Base-by-base conservation (phyloP, 257 asterid genomes). In the Agastache rugosa region DNA sequence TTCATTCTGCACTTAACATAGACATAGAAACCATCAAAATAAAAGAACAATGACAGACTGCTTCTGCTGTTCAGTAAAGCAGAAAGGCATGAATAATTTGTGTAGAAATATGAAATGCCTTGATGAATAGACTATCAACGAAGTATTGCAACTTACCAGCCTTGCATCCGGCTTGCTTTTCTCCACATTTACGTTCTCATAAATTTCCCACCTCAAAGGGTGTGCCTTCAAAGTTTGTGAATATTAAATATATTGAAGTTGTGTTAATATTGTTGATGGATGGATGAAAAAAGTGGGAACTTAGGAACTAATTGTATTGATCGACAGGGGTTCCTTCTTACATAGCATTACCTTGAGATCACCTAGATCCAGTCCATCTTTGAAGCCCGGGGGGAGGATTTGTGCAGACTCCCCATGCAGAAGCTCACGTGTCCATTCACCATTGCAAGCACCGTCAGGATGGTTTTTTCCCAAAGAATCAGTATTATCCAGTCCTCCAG, bases 371-470 rank as follows among this genome's bases (percentile, higher is more conserved):
- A 88, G 67, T 68, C 96, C 99, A 67, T 82, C 83, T 82, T 85
- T 92, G 77, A 85, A 88, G 74, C 98, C 88, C 58, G 99, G 99
- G 50, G 96, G 92, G 75, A 81, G 74, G 37, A 72, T 77, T 71
- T 84, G 96, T 20, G 96, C 92, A 64, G 85, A 83, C 80, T 92
- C 96, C 14, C 99, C 99, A 62, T 76, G 79, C 71, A 92, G 87
- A 75, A 94, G 85, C 85, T 92, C 98, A 65, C 41, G 67, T 50
- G 84, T 96, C 99, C 99, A 94, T 63, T 80, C 92, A 78, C 97
- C 99, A 53, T 83, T 86, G 78, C 86, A 84, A 74, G 98, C 95
- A 78, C 91, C 96, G 35, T 87, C 90, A 34, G 99, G 98, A 76
- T 89, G 64, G 41, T 74, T 75, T 81, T 92, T 92, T 29, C 88